Evolutionary conservation across 441 rosid species (phyloP).

Genomic region (Erodium chrysanthum): DNA sequence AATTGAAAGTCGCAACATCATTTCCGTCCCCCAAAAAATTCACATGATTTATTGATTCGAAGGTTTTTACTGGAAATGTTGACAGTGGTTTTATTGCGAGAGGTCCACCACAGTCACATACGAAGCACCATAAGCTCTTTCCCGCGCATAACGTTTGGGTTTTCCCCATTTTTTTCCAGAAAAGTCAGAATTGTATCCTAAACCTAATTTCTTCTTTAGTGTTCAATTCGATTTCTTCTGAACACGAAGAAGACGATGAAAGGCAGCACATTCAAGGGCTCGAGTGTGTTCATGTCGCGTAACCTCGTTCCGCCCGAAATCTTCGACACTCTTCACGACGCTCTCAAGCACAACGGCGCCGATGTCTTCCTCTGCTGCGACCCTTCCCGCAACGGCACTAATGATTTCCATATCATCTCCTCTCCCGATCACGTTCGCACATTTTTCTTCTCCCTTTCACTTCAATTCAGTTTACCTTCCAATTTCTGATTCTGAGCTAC

Average conservation of each 20-base stretch:
- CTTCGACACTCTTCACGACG: conserved; percentile 76
- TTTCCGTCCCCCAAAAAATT: too few species aligned
- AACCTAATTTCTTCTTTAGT: conserved; percentile 1
- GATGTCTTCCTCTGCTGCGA: conserved; percentile 84
- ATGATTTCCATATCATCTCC: conserved; percentile 75
- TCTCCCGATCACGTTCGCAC: conserved; percentile 56
- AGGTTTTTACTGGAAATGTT: too few species aligned
- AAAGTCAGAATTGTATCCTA: neutral
- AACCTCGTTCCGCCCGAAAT: conserved; percentile 84
- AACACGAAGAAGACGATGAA: conserved; percentile 32
- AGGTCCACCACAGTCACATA: too few species aligned
- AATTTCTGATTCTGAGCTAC: neutral
- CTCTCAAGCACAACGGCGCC: conserved; percentile 77
- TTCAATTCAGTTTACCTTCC: neutral
- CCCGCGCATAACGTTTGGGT: conserved; percentile 13
- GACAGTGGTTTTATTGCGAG: too few species aligned
- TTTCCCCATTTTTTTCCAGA: neutral
- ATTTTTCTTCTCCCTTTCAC: neutral
- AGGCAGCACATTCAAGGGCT: conserved; percentile 56
- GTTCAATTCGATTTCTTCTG: too few species aligned
- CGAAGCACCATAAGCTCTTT: conserved; percentile 4
- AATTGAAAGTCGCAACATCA: too few species aligned
- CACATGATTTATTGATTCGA: too few species aligned
- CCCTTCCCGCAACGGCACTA: conserved; percentile 62
- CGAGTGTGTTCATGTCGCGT: conserved; percentile 74